Evolutionary conservation across 805 yeast species (phyloP), one percentile per base, ranked within the genome.

Genomic region (Cyberlindnera maritima): DNA sequence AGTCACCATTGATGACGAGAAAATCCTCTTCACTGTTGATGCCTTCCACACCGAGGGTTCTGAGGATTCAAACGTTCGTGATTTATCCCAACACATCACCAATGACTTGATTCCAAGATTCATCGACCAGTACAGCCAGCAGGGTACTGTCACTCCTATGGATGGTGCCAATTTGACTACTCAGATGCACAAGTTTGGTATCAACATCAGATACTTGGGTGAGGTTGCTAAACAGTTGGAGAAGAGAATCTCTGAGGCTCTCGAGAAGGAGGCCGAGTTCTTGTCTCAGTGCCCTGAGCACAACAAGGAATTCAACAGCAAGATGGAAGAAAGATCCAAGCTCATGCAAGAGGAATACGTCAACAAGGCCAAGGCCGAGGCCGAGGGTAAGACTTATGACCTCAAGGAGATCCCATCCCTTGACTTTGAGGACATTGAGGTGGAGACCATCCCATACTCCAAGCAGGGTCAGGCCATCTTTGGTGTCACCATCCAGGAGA

Each of bases 121-220:
- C 51, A 68, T 89, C 55, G 64, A 64, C 13, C 56, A 52, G 43
- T 60, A 49, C 42, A 86, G 80, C 20, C 64, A 87, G 23, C 56
- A 65, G 10, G 69, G 75, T 15, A 68, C 71, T 9, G 78, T 79
- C 35, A 66, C 70, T 18, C 97, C 98, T 37, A 71, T 86, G 47
- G 96, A 90, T 62, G 97, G 98, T 54, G 61, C 67, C 3, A 94
- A 90, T 59, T 76, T 94, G 57, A 69, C 87, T 17, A 70, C 74
- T 36, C 63, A 75, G 44, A 66, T 92, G 67, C 99, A 94, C 66
- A 78, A 77, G 52, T 71, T 74, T 46, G 99, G 99, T 73, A 82
- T 92, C 64, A 91, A 89, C 65, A 63, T 91, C 67, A 85, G 98
- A 70, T 92, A 92, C 62, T 74, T 92, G 59, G 97, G 97, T 49